phyloP scores from a whole-genome alignment of 208 protist genomes.

The Spironucleus salmonicida region DNA sequence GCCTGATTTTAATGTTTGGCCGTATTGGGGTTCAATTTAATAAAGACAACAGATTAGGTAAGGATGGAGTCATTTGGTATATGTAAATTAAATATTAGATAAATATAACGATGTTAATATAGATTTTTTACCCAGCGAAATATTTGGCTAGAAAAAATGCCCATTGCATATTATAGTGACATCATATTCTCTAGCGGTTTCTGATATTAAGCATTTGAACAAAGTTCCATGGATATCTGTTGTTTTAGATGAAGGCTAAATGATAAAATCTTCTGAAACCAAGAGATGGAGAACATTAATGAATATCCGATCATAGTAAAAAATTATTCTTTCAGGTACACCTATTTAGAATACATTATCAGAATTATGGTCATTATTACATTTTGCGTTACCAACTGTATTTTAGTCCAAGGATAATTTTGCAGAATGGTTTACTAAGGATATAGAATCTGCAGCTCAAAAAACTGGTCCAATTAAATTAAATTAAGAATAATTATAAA shows the following conservation, averaged over 20 bases:
- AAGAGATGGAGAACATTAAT: constrained; percentile 49
- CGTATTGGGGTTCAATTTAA: background rate
- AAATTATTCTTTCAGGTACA: constrained; percentile 59
- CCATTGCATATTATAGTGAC: constrained; percentile 63
- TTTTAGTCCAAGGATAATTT: constrained; percentile 53
- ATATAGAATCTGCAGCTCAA: constrained; percentile 17
- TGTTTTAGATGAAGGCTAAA: constrained; percentile 66
- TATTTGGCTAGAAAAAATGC: no score
- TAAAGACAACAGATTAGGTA: background rate
- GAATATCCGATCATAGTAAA: constrained; percentile 46
- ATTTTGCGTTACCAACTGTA: constrained; percentile 60
- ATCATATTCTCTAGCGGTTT: constrained; percentile 60
- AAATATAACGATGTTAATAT: no score
- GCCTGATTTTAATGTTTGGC: background rate
- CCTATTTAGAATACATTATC: constrained; percentile 54
- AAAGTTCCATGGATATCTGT: constrained; percentile 52
- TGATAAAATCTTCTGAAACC: constrained; percentile 61
- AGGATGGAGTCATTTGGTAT: background rate
- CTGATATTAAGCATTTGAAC: constrained; percentile 41
- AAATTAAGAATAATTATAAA: constrained; percentile 63
- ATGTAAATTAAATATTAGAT: no score
- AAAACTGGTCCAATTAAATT: constrained; percentile 48
- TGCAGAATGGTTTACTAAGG: constrained; percentile 28
- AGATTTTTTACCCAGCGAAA: no score
- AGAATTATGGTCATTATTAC: constrained; percentile 60